phyloP scores from a whole-genome alignment of 371 early-diverging fungal species.

The Mucor lusitanicus region DNA sequence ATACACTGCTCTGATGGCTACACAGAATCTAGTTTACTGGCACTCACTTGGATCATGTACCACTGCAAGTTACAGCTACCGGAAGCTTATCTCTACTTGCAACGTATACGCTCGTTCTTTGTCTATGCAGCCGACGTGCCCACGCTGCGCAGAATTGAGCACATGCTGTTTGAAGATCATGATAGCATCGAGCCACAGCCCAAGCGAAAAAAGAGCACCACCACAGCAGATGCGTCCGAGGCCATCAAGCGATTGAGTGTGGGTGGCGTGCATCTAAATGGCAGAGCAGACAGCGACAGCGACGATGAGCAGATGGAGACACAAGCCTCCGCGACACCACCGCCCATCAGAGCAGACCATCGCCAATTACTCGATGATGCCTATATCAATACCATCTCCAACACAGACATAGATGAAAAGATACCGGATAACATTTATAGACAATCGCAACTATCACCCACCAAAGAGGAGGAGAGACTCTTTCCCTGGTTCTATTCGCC shows the following conservation, averaged over 20 bases:
- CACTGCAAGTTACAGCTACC: constrained; percentile 49
- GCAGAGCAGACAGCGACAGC: background rate
- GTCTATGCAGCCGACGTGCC: constrained; percentile 59
- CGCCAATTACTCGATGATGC: constrained; percentile 22
- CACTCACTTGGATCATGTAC: constrained; percentile 59
- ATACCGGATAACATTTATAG: constrained; percentile 4
- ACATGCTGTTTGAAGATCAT: constrained; percentile 12
- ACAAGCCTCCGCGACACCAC: background rate
- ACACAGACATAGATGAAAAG: constrained; percentile 19
- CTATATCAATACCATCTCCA: constrained; percentile 37
- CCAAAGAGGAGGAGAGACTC: constrained; percentile 16
- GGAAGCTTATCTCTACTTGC: constrained; percentile 62
- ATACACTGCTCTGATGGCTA: constrained; percentile 70
- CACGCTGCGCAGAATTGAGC: constrained; percentile 40
- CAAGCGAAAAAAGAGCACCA: constrained; percentile 16
- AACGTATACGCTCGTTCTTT: constrained; percentile 61
- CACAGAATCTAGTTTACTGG: constrained; percentile 58
- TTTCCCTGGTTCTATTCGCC: constrained; percentile 64
- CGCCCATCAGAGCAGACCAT: background rate
- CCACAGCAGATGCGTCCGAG: background rate
- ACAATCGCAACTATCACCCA: constrained; percentile 14
- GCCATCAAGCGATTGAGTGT: background rate
- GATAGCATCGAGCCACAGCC: constrained; percentile 18
- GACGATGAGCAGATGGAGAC: background rate
- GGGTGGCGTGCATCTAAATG: background rate